phyloP scores from a whole-genome alignment of 1,284 basidiomycete genomes.

The Spongiforma sp. region DNA sequence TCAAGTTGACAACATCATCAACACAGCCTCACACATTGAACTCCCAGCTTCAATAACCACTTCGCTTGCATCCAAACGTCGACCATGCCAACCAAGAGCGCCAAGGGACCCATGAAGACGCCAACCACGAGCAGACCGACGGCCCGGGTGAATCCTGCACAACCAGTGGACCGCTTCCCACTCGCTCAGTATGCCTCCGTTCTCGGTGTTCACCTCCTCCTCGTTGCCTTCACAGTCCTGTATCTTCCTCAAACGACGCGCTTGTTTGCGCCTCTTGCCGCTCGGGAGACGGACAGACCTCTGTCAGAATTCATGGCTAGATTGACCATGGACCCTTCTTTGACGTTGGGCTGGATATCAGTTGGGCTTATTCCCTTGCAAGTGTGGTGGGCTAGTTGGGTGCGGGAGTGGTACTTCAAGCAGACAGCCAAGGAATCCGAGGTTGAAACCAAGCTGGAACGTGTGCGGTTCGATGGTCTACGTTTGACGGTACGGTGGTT shows the following conservation, averaged over 20 bases:
- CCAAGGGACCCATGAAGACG: background rate
- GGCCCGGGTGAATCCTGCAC: background rate
- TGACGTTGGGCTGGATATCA: conserved; percentile 67
- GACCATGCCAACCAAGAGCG: conserved; percentile 14
- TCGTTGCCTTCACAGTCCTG: conserved; percentile 69
- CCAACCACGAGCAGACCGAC: conserved; percentile 5
- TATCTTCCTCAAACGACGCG: conserved; percentile 68
- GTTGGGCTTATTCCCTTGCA: conserved; percentile 63
- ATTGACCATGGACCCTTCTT: conserved; percentile 66
- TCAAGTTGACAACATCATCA: background rate
- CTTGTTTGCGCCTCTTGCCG: conserved; percentile 42
- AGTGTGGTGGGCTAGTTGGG: conserved; percentile 76
- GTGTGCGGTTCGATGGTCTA: conserved; percentile 37
- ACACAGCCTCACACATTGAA: too few relatives aligned
- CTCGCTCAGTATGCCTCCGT: conserved; percentile 68
- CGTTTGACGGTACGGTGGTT: conserved; percentile 40
- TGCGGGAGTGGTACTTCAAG: conserved; percentile 59
- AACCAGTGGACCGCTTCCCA: conserved; percentile 39
- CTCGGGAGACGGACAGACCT: conserved; percentile 56
- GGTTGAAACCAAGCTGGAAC: conserved; percentile 48
- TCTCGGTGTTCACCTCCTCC: conserved; percentile 72
- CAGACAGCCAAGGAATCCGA: conserved; percentile 30
- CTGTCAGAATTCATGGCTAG: conserved; percentile 69
- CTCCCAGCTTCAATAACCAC: too few relatives aligned
- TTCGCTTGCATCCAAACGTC: background rate